Evolutionary conservation across 345 rosid genomes (phyloP).

Genomic region (Diplotaxis tenuifolia): DNA sequence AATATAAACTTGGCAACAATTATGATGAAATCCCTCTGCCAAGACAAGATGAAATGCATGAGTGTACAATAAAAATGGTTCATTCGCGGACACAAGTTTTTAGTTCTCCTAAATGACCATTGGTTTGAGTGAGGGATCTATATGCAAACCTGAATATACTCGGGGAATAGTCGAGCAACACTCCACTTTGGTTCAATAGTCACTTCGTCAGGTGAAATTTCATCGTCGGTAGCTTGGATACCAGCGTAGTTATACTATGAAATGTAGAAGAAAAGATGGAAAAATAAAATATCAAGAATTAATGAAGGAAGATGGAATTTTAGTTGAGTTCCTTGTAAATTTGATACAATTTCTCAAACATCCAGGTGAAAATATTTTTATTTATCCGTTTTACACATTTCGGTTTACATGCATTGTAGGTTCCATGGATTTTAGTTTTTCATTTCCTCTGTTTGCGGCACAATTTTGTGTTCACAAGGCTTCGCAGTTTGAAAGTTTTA

Average conservation of each 20-base stretch:
- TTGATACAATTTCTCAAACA: background rate
- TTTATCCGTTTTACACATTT: slow-evolving; percentile 1
- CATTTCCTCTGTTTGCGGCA: slow-evolving; percentile 11
- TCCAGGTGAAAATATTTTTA: slow-evolving; percentile 2
- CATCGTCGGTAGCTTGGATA: slow-evolving; percentile 63
- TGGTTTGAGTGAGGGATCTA: slow-evolving; percentile 14
- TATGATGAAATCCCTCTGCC: slow-evolving; percentile 78
- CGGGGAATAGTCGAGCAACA: slow-evolving; percentile 70
- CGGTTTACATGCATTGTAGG: slow-evolving; percentile 2
- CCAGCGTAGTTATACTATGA: slow-evolving; percentile 85
- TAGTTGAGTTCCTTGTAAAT: slow-evolving; percentile 15
- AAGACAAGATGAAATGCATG: slow-evolving; percentile 30
- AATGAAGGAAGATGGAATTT: background rate
- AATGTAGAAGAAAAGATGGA: slow-evolving; percentile 22
- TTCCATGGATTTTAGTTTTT: slow-evolving; percentile 9
- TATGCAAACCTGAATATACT: slow-evolving; percentile 65
- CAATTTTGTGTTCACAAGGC: slow-evolving; percentile 12
- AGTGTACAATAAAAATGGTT: slow-evolving; percentile 16
- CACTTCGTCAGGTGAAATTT: slow-evolving; percentile 51
- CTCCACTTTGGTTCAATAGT: slow-evolving; percentile 91
- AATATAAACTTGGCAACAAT: slow-evolving; percentile 82
- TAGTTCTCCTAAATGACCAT: background rate
- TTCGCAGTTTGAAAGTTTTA: background rate
- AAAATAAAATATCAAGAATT: slow-evolving; percentile 9
- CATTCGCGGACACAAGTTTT: slow-evolving; percentile 6